Conservation (phyloP, 805 yeast species). For the Wickerhamiella azymoides region DNA sequence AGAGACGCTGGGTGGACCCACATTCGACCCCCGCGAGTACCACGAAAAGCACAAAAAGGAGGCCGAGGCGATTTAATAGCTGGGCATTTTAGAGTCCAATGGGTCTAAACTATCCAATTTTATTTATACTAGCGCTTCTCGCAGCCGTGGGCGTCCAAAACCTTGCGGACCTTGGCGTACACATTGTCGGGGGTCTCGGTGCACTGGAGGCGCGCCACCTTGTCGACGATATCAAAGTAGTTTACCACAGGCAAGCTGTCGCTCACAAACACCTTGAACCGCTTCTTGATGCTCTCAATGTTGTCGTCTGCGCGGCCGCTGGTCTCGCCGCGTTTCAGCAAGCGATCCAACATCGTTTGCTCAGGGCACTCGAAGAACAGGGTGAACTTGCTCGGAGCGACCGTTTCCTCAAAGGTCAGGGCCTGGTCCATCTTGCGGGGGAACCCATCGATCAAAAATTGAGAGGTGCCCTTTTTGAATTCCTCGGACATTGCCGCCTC, state of each 20-base stretch:
- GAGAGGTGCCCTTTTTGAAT: constrained; percentile 34
- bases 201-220: constrained; percentile 68
- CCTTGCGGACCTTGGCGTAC: constrained; percentile 50
- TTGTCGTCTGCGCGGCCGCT: constrained; percentile 92
- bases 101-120: not conserved
- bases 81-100: too few relatives aligned
- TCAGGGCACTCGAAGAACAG: constrained; percentile 44
- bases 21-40: not conserved
- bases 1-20: constrained; percentile 23
- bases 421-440: constrained; percentile 99
- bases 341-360: constrained; percentile 72
- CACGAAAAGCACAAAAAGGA: too few relatives aligned
- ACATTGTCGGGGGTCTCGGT: constrained; percentile 71
- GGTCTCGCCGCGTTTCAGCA: constrained; percentile 84
- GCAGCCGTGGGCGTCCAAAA: constrained; percentile 34
- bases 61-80: too few relatives aligned
- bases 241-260: constrained; percentile 92
- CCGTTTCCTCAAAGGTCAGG: constrained; percentile 67
- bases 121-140: not conserved
- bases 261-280: constrained; percentile 74
- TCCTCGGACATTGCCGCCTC: constrained; percentile 57
- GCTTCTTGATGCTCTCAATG: constrained; percentile 74
- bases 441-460: constrained; percentile 86
- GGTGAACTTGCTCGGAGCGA: constrained; percentile 28
- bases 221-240: constrained; percentile 53